Conservation (phyloP, 139 green algal genomes). For the Chlorella sp. region DNA sequence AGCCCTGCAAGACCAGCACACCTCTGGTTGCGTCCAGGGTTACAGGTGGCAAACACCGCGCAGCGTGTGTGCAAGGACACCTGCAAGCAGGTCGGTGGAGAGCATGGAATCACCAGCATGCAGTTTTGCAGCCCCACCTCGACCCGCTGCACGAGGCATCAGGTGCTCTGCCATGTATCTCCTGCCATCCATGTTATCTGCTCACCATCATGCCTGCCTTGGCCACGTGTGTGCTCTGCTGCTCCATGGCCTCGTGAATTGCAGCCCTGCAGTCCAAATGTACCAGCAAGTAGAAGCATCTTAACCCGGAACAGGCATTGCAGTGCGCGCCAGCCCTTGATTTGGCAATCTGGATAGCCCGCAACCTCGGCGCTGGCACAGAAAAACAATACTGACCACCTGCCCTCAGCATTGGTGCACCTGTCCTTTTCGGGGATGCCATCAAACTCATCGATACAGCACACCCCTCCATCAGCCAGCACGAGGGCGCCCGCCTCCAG, state of each 20-base stretch:
- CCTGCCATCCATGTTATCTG: background rate
- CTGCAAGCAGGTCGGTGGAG: conserved; percentile 34
- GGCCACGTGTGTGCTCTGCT: conserved; percentile 92
- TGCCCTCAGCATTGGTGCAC: background rate
- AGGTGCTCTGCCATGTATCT: too few species aligned
- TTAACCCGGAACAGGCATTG: background rate
- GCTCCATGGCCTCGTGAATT: conserved; percentile 97
- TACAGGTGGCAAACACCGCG: conserved; percentile 68
- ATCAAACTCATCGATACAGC: conserved; percentile 94
- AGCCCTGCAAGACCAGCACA: conserved; percentile 34
- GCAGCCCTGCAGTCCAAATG: background rate
- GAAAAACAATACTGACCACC: too few species aligned
- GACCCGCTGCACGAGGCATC: too few species aligned
- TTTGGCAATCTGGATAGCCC: too few species aligned
- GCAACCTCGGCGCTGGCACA: too few species aligned
- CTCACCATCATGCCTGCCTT: conserved; percentile 90
- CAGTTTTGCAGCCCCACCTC: too few species aligned
- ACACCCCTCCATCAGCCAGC: conserved; percentile 91
- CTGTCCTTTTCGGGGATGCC: conserved; percentile 79
- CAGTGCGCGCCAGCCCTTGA: background rate
- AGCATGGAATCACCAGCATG: too few species aligned
- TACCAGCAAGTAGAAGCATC: too few species aligned
- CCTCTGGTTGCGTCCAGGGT: conserved; percentile 40
- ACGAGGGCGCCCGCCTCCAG: conserved; percentile 88
- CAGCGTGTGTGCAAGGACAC: conserved; percentile 78